Conservation (phyloP, 768 basidiomycete species). For the Russula brevipes region DNA sequence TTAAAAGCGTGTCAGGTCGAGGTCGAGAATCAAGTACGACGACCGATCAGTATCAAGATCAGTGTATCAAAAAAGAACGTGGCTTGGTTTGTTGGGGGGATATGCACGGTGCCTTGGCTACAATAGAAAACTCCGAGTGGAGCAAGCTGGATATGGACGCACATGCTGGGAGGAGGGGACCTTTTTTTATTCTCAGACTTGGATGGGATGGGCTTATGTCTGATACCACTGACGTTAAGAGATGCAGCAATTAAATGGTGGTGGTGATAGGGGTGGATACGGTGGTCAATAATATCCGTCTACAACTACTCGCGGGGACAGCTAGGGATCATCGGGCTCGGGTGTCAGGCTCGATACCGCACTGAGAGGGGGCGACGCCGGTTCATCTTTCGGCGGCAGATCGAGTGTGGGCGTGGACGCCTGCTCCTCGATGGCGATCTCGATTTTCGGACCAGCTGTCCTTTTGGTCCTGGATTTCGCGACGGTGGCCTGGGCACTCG, state of each 20-base stretch:
- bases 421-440: constrained; percentile 36
- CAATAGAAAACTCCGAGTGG: too few relatives aligned
- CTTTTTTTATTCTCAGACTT: too few relatives aligned
- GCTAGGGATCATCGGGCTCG: constrained; percentile 14
- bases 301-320: background rate
- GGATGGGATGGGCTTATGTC: too few relatives aligned
- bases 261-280: background rate
- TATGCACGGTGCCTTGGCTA: too few relatives aligned
- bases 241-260: background rate
- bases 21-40: too few relatives aligned
- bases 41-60: too few relatives aligned
- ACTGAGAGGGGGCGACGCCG: constrained; percentile 7
- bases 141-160: too few relatives aligned
- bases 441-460: constrained; percentile 35
- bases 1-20: too few relatives aligned
- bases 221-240: too few relatives aligned
- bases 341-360: constrained; percentile 14
- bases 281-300: background rate
- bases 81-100: too few relatives aligned
- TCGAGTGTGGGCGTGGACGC: constrained; percentile 3
- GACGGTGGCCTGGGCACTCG: constrained; percentile 49
- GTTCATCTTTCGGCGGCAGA: constrained; percentile 1
- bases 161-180: too few relatives aligned
- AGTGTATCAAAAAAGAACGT: too few relatives aligned
- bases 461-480: constrained; percentile 26